Percentiles rank a stretch among this genome's conserved stretches.
phyloP scores from a whole-genome alignment of 2,329 filamentous ascomycete species.

The Beauveria varroae region DNA sequence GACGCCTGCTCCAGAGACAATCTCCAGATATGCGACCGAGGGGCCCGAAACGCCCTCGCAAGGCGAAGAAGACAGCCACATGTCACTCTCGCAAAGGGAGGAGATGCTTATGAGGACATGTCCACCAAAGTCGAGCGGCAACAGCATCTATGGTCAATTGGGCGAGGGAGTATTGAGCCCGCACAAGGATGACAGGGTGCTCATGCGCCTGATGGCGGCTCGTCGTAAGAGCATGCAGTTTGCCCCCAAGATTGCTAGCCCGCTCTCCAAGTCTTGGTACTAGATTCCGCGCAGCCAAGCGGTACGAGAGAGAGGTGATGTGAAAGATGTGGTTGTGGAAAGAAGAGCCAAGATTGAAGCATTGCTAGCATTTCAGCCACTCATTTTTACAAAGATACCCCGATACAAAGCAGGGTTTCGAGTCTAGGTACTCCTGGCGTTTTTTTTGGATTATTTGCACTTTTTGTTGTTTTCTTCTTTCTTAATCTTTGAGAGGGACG shows the following conservation, averaged over 20 bases:
- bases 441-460: background rate
- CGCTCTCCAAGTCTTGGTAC: constrained; percentile 52
- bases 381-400: constrained; percentile 7
- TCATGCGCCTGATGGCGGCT: constrained; percentile 60
- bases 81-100: constrained; percentile 27
- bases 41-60: constrained; percentile 39
- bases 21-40: constrained; percentile 45
- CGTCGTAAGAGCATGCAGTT: constrained; percentile 71
- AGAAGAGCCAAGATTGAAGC: background rate
- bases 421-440: background rate
- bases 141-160: constrained; percentile 27
- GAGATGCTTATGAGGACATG: constrained; percentile 44
- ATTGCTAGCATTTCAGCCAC: constrained; percentile 10
- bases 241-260: constrained; percentile 68
- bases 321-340: background rate
- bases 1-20: constrained; percentile 48
- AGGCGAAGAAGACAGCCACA: constrained; percentile 24
- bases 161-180: constrained; percentile 37
- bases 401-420: background rate
- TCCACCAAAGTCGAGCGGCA: constrained; percentile 38
- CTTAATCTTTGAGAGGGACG: background rate
- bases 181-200: constrained; percentile 49
- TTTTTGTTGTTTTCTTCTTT: background rate
- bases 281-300: constrained; percentile 1
- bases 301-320: background rate